phyloP scores from a whole-genome alignment of 2,329 filamentous ascomycete genomes.

The Bipolaris zeicola region DNA sequence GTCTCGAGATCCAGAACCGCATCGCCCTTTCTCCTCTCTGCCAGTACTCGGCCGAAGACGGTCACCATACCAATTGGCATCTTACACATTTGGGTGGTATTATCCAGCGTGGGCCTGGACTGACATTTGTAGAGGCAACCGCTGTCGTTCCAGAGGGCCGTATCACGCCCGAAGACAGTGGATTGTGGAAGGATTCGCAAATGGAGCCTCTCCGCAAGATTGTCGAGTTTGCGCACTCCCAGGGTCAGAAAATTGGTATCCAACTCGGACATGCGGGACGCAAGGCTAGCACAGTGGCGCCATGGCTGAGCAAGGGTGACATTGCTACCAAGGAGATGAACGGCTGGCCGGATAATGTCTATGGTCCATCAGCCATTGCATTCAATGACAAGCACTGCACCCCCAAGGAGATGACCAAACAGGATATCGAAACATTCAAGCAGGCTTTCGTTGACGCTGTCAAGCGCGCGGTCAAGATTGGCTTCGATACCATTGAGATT shows the following conservation, averaged over 20 bases:
- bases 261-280: slow-evolving; percentile 82
- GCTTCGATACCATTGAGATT: slow-evolving; percentile 79
- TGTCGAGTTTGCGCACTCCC: slow-evolving; percentile 79
- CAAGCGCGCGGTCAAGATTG: slow-evolving; percentile 59
- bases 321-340: slow-evolving; percentile 61
- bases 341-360: slow-evolving; percentile 61
- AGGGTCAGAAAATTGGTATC: slow-evolving; percentile 76
- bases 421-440: slow-evolving; percentile 71
- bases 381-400: slow-evolving; percentile 66
- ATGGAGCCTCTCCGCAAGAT: slow-evolving; percentile 72
- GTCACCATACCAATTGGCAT: slow-evolving; percentile 81
- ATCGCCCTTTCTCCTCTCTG: slow-evolving; percentile 61
- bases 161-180: slow-evolving; percentile 79
- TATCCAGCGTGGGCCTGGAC: slow-evolving; percentile 72
- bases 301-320: slow-evolving; percentile 65
- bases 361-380: slow-evolving; percentile 63
- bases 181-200: slow-evolving; percentile 85
- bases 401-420: slow-evolving; percentile 70
- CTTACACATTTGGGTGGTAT: slow-evolving; percentile 82
- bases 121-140: slow-evolving; percentile 80
- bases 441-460: slow-evolving; percentile 67
- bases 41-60: slow-evolving; percentile 70
- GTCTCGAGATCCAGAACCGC: slow-evolving; percentile 69
- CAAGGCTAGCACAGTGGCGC: slow-evolving; percentile 64
- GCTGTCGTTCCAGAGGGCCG: slow-evolving; percentile 75